A percentile compares a stretch with the other conserved stretches of the same genome.
Conservation (phyloP, 2,329 filamentous ascomycete genomes). For the Parafenestella ontariensis region DNA sequence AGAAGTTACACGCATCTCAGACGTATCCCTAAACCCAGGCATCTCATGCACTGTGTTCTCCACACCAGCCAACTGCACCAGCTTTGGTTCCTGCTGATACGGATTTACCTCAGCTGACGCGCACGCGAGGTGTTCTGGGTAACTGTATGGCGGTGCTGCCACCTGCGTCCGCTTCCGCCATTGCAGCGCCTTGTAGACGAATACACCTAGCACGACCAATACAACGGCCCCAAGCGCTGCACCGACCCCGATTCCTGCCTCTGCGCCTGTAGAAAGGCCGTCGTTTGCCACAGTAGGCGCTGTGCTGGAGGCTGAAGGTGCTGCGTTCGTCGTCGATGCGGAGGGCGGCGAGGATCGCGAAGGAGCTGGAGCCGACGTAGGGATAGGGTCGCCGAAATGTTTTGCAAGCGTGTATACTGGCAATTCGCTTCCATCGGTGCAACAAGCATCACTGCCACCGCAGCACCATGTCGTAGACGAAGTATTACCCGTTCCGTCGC, state of each 20-base stretch:
- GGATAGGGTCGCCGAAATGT: conserved; percentile 12
- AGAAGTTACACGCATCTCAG: neutral
- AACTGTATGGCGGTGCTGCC: neutral
- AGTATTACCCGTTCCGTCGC: neutral
- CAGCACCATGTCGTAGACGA: conserved; percentile 1
- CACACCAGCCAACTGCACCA: conserved; percentile 3
- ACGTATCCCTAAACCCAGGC: neutral
- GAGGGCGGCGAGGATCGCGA: neutral
- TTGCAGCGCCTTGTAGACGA: conserved; percentile 12
- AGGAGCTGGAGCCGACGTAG: neutral
- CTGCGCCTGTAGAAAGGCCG: neutral
- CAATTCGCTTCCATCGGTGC: neutral
- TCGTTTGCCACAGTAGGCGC: neutral
- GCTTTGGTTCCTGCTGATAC: neutral
- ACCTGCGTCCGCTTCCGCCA: conserved; percentile 6
- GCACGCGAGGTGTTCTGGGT: neutral
- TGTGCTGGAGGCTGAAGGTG: neutral
- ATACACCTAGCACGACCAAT: conserved; percentile 8
- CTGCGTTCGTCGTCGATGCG: neutral
- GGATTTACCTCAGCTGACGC: neutral
- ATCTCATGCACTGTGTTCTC: conserved; percentile 9
- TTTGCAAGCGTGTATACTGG: conserved; percentile 9
- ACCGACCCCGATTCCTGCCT: conserved; percentile 10
- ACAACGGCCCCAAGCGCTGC: conserved; percentile 5
- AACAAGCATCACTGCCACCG: conserved; percentile 3